These are phyloP conservation scores for Pyricularia pennisetigena DNA, from an alignment of 2,329 filamentous ascomycete species.

Conservation along the genomic window DNA sequence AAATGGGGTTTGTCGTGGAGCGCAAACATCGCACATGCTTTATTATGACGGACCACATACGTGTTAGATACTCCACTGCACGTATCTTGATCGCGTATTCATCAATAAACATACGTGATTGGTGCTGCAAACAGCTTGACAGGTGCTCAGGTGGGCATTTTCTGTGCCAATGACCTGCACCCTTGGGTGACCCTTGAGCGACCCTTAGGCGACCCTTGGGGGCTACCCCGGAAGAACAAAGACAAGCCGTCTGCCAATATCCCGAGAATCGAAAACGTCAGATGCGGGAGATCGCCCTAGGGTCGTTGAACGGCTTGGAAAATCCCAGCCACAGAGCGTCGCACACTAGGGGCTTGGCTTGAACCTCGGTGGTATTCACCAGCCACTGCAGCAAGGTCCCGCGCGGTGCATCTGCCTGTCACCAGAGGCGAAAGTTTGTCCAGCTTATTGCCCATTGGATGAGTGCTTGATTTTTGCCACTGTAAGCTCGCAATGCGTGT, in stretches of 20 bases:
- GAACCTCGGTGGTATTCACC: background rate
- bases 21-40: background rate
- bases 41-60: background rate
- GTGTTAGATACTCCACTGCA: background rate
- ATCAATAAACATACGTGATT: background rate
- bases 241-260: background rate
- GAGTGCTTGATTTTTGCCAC: background rate
- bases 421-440: background rate
- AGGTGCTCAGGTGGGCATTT: background rate
- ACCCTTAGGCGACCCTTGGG: too few species aligned
- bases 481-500: background rate
- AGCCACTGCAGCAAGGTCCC: background rate
- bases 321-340: background rate
- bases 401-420: background rate
- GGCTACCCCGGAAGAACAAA: background rate
- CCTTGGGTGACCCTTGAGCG: background rate
- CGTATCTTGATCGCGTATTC: background rate
- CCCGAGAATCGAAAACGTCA: background rate
- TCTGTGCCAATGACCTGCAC: background rate
- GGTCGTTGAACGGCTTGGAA: background rate
- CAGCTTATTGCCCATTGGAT: background rate
- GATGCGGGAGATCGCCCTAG: background rate
- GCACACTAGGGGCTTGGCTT: background rate
- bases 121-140: background rate
- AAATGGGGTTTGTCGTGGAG: background rate